phyloP scores from a whole-genome alignment of 2,329 filamentous ascomycete species.

The Stemphylium beticola region DNA sequence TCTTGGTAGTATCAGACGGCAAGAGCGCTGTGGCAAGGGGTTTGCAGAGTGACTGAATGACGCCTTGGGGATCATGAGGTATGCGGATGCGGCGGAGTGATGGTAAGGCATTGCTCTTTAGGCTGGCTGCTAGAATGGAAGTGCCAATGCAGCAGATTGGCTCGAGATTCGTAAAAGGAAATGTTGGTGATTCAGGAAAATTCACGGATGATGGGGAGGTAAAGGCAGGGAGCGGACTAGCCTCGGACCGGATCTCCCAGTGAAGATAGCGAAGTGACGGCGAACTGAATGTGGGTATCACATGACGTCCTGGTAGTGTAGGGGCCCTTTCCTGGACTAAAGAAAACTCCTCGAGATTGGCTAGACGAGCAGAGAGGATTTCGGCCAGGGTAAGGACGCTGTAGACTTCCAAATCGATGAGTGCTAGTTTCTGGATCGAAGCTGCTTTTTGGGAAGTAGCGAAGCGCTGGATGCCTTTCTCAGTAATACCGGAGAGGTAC shows the following conservation, averaged over 20 bases:
- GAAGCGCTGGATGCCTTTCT: constrained; percentile 61
- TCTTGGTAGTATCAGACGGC: constrained; percentile 41
- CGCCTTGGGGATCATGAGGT: constrained; percentile 72
- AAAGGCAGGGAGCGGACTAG: constrained; percentile 22
- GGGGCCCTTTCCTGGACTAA: constrained; percentile 60
- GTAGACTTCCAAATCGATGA: constrained; percentile 62
- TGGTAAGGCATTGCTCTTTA: constrained; percentile 68
- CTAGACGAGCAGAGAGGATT: constrained; percentile 55
- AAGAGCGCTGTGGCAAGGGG: constrained; percentile 64
- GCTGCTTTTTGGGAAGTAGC: constrained; percentile 54
- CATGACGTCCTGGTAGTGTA: constrained; percentile 50
- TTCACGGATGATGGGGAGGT: constrained; percentile 6
- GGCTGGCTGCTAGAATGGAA: constrained; percentile 68
- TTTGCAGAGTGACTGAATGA: constrained; percentile 72
- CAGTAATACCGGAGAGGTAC: constrained; percentile 61
- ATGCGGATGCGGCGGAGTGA: constrained; percentile 64
- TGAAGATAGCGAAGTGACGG: constrained; percentile 60
- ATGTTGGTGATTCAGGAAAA: constrained; percentile 6
- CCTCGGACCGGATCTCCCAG: constrained; percentile 61
- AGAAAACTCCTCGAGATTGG: constrained; percentile 56
- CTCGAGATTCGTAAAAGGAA: constrained; percentile 30
- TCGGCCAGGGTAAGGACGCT: constrained; percentile 60
- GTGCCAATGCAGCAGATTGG: constrained; percentile 63
- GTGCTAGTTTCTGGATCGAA: constrained; percentile 54
- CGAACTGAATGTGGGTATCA: constrained; percentile 57